phyloP scores from a whole-genome alignment of 192 early-diverging fungal genomes.

The Thamnidium elegans region DNA sequence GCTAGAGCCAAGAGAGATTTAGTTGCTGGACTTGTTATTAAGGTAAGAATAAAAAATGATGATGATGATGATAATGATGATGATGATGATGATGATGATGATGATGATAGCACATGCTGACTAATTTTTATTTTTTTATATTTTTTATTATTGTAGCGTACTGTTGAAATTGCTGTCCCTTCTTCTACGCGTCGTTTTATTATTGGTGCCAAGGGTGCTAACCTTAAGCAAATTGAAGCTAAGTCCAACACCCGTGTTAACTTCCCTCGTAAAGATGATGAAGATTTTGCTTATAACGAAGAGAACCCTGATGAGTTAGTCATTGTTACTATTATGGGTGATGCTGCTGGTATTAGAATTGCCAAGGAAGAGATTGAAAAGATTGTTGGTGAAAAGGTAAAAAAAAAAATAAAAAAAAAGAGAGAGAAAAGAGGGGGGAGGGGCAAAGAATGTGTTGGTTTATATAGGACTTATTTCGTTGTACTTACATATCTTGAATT shows the following conservation, averaged over 20 bases:
- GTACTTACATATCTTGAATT: background rate
- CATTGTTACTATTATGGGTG: constrained; percentile 77
- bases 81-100: background rate
- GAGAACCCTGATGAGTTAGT: constrained; percentile 69
- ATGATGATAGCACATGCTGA: background rate
- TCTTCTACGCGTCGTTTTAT: constrained; percentile 77
- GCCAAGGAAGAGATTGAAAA: constrained; percentile 85
- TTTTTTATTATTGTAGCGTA: constrained; percentile 35
- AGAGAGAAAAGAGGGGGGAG: background rate
- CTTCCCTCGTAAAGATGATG: constrained; percentile 53
- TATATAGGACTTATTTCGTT: background rate
- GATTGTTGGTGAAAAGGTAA: constrained; percentile 70
- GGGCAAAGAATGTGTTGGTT: background rate
- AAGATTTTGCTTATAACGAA: constrained; percentile 40
- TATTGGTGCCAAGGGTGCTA: constrained; percentile 79
- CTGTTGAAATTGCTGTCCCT: constrained; percentile 60
- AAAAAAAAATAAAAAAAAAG: constrained; percentile 1
- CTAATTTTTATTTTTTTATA: background rate
- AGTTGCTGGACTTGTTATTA: constrained; percentile 63
- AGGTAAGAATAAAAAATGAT: constrained; percentile 40
- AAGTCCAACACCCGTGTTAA: constrained; percentile 75
- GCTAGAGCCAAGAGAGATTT: constrained; percentile 78
- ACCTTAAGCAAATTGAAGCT: constrained; percentile 69
- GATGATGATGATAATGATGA: too few species aligned
- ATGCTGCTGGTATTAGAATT: constrained; percentile 72